Evolutionary conservation across 371 early-diverging fungal species (phyloP), one percentile per base, ranked within the genome.

Genomic region (Syncephalastrum monosporum): DNA sequence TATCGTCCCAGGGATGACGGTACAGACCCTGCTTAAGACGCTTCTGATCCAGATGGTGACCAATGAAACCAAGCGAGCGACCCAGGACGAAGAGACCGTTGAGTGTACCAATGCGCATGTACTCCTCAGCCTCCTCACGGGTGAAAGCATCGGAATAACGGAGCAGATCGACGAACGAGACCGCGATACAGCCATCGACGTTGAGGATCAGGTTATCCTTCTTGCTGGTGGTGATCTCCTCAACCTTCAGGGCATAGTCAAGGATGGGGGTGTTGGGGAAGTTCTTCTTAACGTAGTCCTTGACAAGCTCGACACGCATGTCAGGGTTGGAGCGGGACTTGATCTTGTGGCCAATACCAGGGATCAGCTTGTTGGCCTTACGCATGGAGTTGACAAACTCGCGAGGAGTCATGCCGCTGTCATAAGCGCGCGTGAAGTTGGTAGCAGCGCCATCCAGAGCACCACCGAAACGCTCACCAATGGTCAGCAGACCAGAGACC

Each of bases 331-430:
- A 95, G 60, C 97, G 91, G 50, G 96, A 95, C 83, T 98, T 98
- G 84, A 98, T 94, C 86, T 95, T 95, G 90, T 98, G 98, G 23
- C 98, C 98, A 61, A 98, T 98, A 68, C 98, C 98, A 54, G 96
- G 82, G 64, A 98, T 98, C 54, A 96, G 74, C 62, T 84, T 84
- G 88, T 95, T 90, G 63, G 89, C 86, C 78, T 91, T 91, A 60
- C 97, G 88, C 94, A 93, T 94, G 24, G 87, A 81, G 59, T 87
- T 84, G 38, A 96, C 97, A 63, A 93, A 96, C 68, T 95, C 94
- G 56, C 89, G 86, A 55, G 97, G 94, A 16, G 93, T 84, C 70
- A 92, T 66, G 42, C 90, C 87, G 72, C 91, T 84, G 77, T 96
- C 97, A 67, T 94, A 95, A 8, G 96, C 95, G 50, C 70, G 72